phyloP scores from a whole-genome alignment of 352 stramenopile genomes.

The Pythium phragmitis region DNA sequence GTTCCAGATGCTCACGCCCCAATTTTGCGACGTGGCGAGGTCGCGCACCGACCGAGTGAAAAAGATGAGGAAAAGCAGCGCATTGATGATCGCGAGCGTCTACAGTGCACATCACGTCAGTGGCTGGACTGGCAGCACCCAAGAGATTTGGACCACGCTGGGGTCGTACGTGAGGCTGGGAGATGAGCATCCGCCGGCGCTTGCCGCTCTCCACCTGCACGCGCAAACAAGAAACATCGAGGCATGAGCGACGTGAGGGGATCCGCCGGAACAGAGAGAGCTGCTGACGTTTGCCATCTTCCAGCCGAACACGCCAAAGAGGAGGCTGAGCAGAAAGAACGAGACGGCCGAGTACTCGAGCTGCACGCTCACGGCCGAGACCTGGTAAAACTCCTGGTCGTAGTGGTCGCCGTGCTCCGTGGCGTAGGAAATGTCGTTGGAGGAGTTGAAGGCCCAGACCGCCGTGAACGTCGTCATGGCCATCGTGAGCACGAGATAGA shows the following conservation, averaged over 20 bases:
- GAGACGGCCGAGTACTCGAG: constrained; percentile 81
- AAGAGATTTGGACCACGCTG: not conserved
- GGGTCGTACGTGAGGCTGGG: constrained; percentile 57
- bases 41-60: constrained; percentile 75
- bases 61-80: constrained; percentile 80
- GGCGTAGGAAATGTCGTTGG: constrained; percentile 77
- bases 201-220: constrained; percentile 74
- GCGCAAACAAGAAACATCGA: not conserved
- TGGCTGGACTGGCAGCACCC: not conserved
- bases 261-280: too few relatives aligned
- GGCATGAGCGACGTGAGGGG: not conserved
- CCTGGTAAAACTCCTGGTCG: constrained; percentile 80
- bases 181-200: constrained; percentile 66
- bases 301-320: constrained; percentile 86
- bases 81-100: constrained; percentile 80
- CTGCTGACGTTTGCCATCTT: constrained; percentile 74
- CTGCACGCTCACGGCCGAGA: constrained; percentile 76
- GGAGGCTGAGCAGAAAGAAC: constrained; percentile 75
- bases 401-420: constrained; percentile 69
- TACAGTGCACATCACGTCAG: constrained; percentile 22
- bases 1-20: constrained; percentile 85
- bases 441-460: constrained; percentile 85
- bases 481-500: constrained; percentile 81
- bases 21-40: constrained; percentile 81
- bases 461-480: constrained; percentile 84